Conservation (phyloP, 768 basidiomycete genomes). For the Termitomyces sp. region DNA sequence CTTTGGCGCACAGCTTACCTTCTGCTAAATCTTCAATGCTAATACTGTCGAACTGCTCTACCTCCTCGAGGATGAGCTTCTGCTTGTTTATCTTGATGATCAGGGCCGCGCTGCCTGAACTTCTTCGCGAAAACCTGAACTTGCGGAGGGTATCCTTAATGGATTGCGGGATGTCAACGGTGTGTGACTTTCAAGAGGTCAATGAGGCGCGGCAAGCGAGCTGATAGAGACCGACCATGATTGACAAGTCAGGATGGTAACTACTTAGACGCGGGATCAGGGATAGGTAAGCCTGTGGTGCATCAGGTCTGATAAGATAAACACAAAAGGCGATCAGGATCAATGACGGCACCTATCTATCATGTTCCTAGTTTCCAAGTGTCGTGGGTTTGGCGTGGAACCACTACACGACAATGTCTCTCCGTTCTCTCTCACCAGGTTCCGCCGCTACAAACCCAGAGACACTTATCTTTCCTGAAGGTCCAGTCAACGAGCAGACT, state of each 20-base stretch:
- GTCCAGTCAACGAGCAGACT: slow-evolving; percentile 41
- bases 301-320: slow-evolving; percentile 19
- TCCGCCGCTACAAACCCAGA: slow-evolving; percentile 31
- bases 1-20: slow-evolving; percentile 44
- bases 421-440: slow-evolving; percentile 13
- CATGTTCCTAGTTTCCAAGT: background rate
- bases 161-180: slow-evolving; percentile 81
- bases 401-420: slow-evolving; percentile 10
- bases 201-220: slow-evolving; percentile 5
- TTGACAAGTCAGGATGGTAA: background rate
- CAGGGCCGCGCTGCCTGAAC: slow-evolving; percentile 71
- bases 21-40: slow-evolving; percentile 84
- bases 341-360: slow-evolving; percentile 3
- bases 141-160: slow-evolving; percentile 81
- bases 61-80: slow-evolving; percentile 78
- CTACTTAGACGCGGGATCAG: too few species aligned
- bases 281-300: slow-evolving; percentile 15
- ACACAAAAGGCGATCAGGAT: background rate
- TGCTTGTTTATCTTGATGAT: slow-evolving; percentile 90
- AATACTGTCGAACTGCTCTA: slow-evolving; percentile 74
- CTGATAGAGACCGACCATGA: slow-evolving; percentile 30
- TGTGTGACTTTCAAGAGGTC: slow-evolving; percentile 46
- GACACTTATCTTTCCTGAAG: slow-evolving; percentile 41
- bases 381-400: slow-evolving; percentile 2
- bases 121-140: slow-evolving; percentile 72